phyloP scores from a whole-genome alignment of 495 filamentous ascomycete genomes.

The Neurospora hispaniola region DNA sequence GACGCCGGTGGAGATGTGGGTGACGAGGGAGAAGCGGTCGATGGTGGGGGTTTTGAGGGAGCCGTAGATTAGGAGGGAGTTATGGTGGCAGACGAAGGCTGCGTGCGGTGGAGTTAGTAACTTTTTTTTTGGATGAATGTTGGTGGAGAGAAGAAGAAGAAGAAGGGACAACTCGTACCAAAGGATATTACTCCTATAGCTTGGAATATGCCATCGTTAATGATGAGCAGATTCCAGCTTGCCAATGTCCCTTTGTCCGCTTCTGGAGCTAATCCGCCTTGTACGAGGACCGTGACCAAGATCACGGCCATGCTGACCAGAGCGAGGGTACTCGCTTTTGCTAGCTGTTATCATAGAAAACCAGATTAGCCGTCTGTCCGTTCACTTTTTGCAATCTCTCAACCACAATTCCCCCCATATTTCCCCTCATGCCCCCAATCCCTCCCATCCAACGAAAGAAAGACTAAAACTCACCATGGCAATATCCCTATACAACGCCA shows the following conservation, averaged over 20 bases:
- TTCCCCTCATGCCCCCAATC: not conserved
- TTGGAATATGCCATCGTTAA: slow-evolving; percentile 84
- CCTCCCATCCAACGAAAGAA: not conserved
- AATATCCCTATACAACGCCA: slow-evolving; percentile 92
- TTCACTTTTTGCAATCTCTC: not conserved
- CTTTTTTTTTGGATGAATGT: not conserved
- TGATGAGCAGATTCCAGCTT: slow-evolving; percentile 46
- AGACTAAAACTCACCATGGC: slow-evolving; percentile 59
- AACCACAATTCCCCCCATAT: not conserved
- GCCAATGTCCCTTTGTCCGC: slow-evolving; percentile 61
- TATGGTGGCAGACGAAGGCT: slow-evolving; percentile 94
- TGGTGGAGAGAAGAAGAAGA: not conserved
- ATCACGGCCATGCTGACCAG: slow-evolving; percentile 88
- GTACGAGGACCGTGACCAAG: slow-evolving; percentile 76
- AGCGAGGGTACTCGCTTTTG: slow-evolving; percentile 87
- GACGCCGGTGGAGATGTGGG: slow-evolving; percentile 80
- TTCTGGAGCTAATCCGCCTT: slow-evolving; percentile 60
- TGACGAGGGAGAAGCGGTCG: slow-evolving; percentile 84
- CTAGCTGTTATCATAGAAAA: slow-evolving; percentile 46
- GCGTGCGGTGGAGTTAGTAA: slow-evolving; percentile 28
- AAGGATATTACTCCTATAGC: slow-evolving; percentile 97
- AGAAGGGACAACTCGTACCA: slow-evolving; percentile 39
- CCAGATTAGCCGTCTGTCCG: not conserved
- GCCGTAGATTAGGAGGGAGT: slow-evolving; percentile 93
- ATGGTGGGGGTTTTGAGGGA: slow-evolving; percentile 89